These are phyloP conservation scores for Suhomyces sp. DNA, from an alignment of 805 yeast genomes.

Conservation along the genomic window DNA sequence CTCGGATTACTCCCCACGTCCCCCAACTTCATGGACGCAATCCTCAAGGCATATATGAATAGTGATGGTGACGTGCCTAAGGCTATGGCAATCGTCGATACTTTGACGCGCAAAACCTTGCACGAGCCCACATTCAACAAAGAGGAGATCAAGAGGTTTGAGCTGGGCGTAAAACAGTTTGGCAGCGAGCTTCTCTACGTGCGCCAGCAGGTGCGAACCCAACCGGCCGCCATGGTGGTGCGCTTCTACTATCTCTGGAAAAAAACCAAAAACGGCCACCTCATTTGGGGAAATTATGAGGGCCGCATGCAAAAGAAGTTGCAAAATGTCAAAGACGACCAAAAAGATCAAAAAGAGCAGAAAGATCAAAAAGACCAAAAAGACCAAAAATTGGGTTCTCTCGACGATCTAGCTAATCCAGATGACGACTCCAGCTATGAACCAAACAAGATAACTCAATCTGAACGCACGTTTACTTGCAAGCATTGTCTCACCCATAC, in stretches of 20 bases:
- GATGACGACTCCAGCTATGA: constrained; percentile 75
- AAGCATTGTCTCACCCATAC: constrained; percentile 62
- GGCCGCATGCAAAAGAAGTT: constrained; percentile 65
- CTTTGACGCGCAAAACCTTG: constrained; percentile 54
- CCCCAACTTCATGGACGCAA: constrained; percentile 80
- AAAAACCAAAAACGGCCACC: constrained; percentile 70
- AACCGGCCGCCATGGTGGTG: constrained; percentile 74
- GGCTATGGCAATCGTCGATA: constrained; percentile 47
- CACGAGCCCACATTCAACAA: constrained; percentile 73
- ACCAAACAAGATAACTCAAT: constrained; percentile 42
- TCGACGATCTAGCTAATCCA: constrained; percentile 56
- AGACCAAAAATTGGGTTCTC: constrained; percentile 1
- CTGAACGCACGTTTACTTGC: constrained; percentile 53
- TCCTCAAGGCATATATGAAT: constrained; percentile 54
- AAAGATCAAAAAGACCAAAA: constrained; percentile 4
- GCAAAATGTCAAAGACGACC: constrained; percentile 30
- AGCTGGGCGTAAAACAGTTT: constrained; percentile 63
- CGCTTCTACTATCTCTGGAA: constrained; percentile 91
- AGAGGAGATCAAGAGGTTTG: constrained; percentile 67
- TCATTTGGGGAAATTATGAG: constrained; percentile 78
- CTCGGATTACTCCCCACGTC: constrained; percentile 58
- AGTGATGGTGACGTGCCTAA: constrained; percentile 46
- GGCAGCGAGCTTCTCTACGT: constrained; percentile 83
- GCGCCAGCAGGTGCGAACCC: constrained; percentile 66
- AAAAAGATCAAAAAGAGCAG: constrained; percentile 14